Evolutionary conservation across 176 grass and related monocot species (phyloP).

Genomic region (Paspalum notatum): DNA sequence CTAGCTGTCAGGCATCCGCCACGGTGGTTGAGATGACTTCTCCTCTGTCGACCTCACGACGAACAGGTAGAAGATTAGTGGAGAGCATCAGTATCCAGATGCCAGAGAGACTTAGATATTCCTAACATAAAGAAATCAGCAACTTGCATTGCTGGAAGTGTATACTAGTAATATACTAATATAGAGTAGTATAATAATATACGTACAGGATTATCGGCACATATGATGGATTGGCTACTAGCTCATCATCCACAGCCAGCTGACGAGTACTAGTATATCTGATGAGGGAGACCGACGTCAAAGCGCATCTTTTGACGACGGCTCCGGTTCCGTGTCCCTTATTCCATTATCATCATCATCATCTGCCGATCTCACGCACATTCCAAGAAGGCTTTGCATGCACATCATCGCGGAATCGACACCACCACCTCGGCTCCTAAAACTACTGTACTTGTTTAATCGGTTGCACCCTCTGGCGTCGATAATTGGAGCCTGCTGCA

Average conservation of each 20-base stretch:
- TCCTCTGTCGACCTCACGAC: constrained; percentile 14
- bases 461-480: neutral
- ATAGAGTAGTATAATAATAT: neutral
- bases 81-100: neutral
- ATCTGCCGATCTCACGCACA: neutral
- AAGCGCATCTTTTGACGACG: constrained; percentile 36
- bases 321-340: constrained; percentile 16
- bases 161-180: too few species aligned
- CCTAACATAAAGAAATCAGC: neutral
- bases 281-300: constrained; percentile 18
- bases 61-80: neutral
- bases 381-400: constrained; percentile 9
- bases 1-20: too few species aligned
- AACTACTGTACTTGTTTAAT: constrained; percentile 17
- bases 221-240: too few species aligned
- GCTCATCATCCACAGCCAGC: neutral
- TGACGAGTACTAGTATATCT: neutral
- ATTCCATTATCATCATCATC: neutral
- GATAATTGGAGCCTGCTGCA: constrained; percentile 8
- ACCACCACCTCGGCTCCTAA: neutral
- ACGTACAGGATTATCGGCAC: constrained; percentile 32
- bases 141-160: neutral
- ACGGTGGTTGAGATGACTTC: constrained; percentile 3
- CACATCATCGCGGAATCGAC: constrained; percentile 12
- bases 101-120: neutral